Percentiles rank a stretch among this genome's conserved stretches.
Evolutionary conservation across 176 grass and related monocot genomes (phyloP).

Genomic region (Rhynchospora tenuis): DNA sequence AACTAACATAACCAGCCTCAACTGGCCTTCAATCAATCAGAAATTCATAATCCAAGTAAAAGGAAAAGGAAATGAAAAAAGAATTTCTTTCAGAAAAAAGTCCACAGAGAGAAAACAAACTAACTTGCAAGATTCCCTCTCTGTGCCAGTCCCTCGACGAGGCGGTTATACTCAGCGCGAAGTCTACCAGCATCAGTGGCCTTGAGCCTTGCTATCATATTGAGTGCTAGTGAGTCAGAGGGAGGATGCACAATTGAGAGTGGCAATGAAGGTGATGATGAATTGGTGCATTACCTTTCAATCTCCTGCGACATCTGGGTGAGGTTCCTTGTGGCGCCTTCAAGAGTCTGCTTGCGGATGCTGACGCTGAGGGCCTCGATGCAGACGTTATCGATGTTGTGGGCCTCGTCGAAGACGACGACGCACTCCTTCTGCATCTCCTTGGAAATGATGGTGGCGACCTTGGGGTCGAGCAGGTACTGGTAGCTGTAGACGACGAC

Average conservation of each 20-base stretch:
- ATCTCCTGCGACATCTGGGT: conserved; percentile 70
- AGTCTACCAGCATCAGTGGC: conserved; percentile 92
- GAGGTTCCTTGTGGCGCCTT: conserved; percentile 66
- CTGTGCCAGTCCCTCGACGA: conserved; percentile 85
- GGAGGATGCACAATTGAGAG: not conserved
- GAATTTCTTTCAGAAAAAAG: not conserved
- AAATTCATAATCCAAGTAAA: not conserved
- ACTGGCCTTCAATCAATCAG: not conserved
- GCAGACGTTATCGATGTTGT: conserved; percentile 96
- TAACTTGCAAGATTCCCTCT: conserved; percentile 85
- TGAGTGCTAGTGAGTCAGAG: not conserved
- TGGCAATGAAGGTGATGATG: not conserved
- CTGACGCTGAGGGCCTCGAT: conserved; percentile 86
- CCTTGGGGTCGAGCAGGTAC: conserved; percentile 90
- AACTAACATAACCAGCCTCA: not conserved
- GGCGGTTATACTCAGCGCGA: conserved; percentile 80
- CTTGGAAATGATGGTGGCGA: conserved; percentile 70
- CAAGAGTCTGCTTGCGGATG: conserved; percentile 76
- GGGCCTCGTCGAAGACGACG: conserved; percentile 86
- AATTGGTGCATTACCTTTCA: conserved; percentile 48
- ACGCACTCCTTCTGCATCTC: conserved; percentile 98
- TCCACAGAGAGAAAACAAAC: conserved; percentile 15
- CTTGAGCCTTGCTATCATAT: conserved; percentile 99
- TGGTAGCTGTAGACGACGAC: conserved; percentile 96
- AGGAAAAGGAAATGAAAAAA: not conserved